Evolutionary conservation across 148 eudicot genomes (phyloP).

Genomic region (Vaccinium darrowii): DNA sequence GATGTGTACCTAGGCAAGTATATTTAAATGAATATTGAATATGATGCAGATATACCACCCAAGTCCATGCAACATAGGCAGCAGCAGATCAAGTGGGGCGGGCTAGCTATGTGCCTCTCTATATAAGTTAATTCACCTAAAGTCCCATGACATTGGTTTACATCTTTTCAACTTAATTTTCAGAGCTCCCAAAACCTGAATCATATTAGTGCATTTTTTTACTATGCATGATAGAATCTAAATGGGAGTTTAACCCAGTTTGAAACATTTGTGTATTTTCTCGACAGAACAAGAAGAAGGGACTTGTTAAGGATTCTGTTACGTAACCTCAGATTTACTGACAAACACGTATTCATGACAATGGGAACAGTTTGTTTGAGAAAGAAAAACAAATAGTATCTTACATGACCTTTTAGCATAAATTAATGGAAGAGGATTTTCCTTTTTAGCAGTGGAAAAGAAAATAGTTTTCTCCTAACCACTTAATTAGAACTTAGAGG

Average conservation of each 20-base stretch:
- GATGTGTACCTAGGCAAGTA: not conserved
- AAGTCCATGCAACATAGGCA: not conserved
- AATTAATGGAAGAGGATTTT: no score
- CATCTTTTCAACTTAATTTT: not conserved
- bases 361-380: no score
- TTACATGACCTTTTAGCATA: no score
- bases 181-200: not conserved
- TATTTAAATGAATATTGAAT: not conserved
- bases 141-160: not conserved
- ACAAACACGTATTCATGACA: not conserved
- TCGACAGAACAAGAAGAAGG: not conserved
- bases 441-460: no score
- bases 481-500: no score
- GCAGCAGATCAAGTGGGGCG: not conserved
- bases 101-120: not conserved
- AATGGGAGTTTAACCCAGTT: not conserved
- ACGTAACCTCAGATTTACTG: not conserved
- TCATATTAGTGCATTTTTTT: not conserved
- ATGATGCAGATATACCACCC: not conserved
- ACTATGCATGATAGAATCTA: not conserved
- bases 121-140: slow-evolving; percentile 2
- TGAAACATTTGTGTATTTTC: slow-evolving; percentile 1
- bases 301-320: not conserved
- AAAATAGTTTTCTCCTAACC: no score
- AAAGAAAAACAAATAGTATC: no score